These are phyloP conservation scores for Helicostylum pulchrum DNA, from an alignment of 192 early-diverging fungal species.

Conservation along the genomic window DNA sequence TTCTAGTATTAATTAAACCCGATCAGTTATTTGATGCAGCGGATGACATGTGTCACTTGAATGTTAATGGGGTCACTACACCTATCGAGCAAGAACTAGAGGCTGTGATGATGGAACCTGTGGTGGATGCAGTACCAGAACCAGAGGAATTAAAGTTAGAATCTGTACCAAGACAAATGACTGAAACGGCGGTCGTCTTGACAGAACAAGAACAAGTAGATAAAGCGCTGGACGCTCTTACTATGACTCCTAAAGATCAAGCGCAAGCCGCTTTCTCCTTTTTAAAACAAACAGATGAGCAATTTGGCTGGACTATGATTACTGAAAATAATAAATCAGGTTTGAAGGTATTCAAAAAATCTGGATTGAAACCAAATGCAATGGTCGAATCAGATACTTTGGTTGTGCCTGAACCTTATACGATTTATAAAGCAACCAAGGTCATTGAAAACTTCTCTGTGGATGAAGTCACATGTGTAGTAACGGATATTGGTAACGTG, in stretches of 20 bases:
- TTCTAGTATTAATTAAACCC: constrained; percentile 41
- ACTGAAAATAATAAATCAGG: constrained; percentile 41
- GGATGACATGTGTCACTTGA: background rate
- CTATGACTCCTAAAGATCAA: constrained; percentile 20
- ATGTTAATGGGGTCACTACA: constrained; percentile 33
- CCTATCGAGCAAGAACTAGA: constrained; percentile 24
- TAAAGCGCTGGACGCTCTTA: constrained; percentile 2
- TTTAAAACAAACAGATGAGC: constrained; percentile 39
- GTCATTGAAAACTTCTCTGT: constrained; percentile 52
- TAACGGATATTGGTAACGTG: constrained; percentile 36
- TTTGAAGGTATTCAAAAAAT: constrained; percentile 39
- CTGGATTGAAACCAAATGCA: constrained; percentile 26
- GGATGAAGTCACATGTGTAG: constrained; percentile 48
- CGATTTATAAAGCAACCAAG: constrained; percentile 44
- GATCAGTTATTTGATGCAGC: background rate
- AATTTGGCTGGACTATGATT: constrained; percentile 42
- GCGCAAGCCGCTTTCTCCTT: constrained; percentile 28
- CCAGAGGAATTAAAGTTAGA: background rate
- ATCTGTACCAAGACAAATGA: too few species aligned
- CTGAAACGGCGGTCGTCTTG: too few species aligned
- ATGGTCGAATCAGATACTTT: background rate
- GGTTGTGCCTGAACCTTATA: constrained; percentile 42
- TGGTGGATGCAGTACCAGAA: constrained; percentile 5
- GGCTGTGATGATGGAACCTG: constrained; percentile 12
- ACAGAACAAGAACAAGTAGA: background rate